A percentile compares a stretch with the other conserved stretches of the same genome.
Evolutionary conservation across 2,329 filamentous ascomycete species (phyloP).

Genomic region (Alternaria rosae): DNA sequence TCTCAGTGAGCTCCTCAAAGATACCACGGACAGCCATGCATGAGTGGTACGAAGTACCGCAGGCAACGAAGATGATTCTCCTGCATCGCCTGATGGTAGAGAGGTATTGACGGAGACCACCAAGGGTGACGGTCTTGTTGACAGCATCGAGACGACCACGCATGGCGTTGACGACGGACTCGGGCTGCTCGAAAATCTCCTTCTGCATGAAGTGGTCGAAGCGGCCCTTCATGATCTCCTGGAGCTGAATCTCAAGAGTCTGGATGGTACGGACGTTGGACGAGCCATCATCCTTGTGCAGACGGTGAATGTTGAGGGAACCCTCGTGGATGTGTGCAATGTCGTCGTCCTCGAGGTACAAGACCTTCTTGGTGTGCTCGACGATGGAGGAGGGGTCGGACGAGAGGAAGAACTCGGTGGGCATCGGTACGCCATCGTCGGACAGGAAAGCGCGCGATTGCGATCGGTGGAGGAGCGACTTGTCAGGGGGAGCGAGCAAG

Average conservation of each 20-base stretch:
- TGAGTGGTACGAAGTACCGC: slow-evolving; percentile 97
- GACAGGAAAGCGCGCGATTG: slow-evolving; percentile 99
- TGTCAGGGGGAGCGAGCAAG: slow-evolving; percentile 86
- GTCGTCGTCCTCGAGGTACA: slow-evolving; percentile 99
- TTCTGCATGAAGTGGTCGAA: slow-evolving; percentile 99
- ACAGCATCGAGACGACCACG: slow-evolving; percentile 93
- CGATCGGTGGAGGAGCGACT: slow-evolving; percentile 96
- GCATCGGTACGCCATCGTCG: slow-evolving; percentile 96
- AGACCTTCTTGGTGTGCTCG: slow-evolving; percentile 99
- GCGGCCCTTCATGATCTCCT: slow-evolving; percentile 99
- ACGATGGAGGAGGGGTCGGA: slow-evolving; percentile 98
- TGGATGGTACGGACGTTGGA: slow-evolving; percentile 98
- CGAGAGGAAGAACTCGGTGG: slow-evolving; percentile 98
- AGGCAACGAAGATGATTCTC: slow-evolving; percentile 98
- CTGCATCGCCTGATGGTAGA: slow-evolving; percentile 95
- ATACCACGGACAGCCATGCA: slow-evolving; percentile 99
- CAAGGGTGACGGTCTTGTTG: slow-evolving; percentile 94
- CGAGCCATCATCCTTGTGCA: slow-evolving; percentile 95
- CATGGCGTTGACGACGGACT: slow-evolving; percentile 99
- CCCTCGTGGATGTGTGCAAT: slow-evolving; percentile 99
- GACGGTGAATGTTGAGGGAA: slow-evolving; percentile 97
- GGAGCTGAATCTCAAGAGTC: slow-evolving; percentile 97
- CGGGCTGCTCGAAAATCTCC: slow-evolving; percentile 99
- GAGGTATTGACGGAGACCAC: slow-evolving; percentile 95
- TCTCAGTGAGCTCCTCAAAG: slow-evolving; percentile 97